phyloP scores from a whole-genome alignment of 75 land plant species.

The Pinus albicaulis region DNA sequence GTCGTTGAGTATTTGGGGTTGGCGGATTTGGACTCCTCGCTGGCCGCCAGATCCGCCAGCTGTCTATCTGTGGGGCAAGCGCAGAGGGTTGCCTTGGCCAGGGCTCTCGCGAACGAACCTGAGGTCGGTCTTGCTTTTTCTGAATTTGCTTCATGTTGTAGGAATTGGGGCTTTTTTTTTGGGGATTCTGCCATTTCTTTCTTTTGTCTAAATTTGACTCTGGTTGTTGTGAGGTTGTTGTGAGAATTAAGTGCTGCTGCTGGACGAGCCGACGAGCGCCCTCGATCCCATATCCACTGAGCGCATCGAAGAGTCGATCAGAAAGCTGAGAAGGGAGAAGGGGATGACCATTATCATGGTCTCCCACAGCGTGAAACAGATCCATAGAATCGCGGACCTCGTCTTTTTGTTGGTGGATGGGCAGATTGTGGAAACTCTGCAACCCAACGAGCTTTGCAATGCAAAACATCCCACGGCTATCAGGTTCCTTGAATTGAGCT shows the following conservation, averaged over 20 bases:
- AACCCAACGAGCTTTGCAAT: conserved; percentile 52
- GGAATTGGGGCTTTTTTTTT: not conserved
- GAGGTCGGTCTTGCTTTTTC: conserved; percentile 41
- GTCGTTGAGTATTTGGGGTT: conserved; percentile 50
- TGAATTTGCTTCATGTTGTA: too few species aligned
- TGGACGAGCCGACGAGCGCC: conserved; percentile 96
- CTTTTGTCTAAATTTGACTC: not conserved
- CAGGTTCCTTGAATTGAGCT: conserved; percentile 69
- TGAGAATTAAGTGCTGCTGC: conserved; percentile 59
- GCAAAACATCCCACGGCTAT: conserved; percentile 85
- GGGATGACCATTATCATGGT: conserved; percentile 79
- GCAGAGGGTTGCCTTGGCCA: conserved; percentile 96
- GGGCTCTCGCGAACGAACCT: conserved; percentile 86
- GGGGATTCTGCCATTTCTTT: not conserved
- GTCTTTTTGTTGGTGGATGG: conserved; percentile 80
- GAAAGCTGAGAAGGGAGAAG: conserved; percentile 50
- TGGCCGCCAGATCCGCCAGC: conserved; percentile 32
- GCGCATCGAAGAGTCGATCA: conserved; percentile 76
- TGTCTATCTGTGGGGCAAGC: conserved; percentile 93
- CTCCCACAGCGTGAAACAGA: conserved; percentile 92
- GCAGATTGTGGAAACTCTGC: conserved; percentile 71
- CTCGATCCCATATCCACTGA: conserved; percentile 90
- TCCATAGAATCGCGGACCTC: conserved; percentile 78
- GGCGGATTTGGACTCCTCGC: conserved; percentile 79
- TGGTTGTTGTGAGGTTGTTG: not conserved